phyloP scores from a whole-genome alignment of 352 stramenopile species.

The Globisporangium okanoganense region DNA sequence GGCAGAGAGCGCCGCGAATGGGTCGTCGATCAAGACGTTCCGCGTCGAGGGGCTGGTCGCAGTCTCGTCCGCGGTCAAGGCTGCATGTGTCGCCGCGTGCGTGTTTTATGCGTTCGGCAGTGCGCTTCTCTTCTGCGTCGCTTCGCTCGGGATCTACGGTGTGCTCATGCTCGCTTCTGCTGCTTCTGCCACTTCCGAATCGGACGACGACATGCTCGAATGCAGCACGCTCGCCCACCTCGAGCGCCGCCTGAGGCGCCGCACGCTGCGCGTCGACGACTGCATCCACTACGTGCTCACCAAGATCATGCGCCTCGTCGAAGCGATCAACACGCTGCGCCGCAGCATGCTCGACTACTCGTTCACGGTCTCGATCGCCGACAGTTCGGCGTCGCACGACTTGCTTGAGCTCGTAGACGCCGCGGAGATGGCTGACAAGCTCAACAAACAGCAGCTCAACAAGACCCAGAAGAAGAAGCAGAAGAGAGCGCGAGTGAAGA shows the following conservation, averaged over 20 bases:
- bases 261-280: conserved; percentile 7
- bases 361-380: conserved; percentile 13
- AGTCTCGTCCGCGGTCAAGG: conserved; percentile 6
- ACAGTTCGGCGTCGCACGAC: conserved; percentile 10
- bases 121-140: conserved; percentile 12
- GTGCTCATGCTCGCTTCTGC: conserved; percentile 5
- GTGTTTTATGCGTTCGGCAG: conserved; percentile 15
- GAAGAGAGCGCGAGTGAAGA: conserved; percentile 1
- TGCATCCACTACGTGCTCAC: conserved; percentile 14
- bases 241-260: conserved; percentile 3
- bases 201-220: conserved; percentile 15
- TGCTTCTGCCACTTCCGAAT: conserved; percentile 3
- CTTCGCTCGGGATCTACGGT: conserved; percentile 1
- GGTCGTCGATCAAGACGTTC: conserved; percentile 4
- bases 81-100: conserved; percentile 2
- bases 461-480: conserved; percentile 8
- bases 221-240: conserved; percentile 14
- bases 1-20: not conserved
- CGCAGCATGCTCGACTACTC: conserved; percentile 22
- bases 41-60: conserved; percentile 9
- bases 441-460: conserved; percentile 6
- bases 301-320: conserved; percentile 14
- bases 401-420: conserved; percentile 12
- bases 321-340: conserved; percentile 12
- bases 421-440: not conserved